phyloP scores from a whole-genome alignment of 441 rosid species.

The Bruguiera hainesii region DNA sequence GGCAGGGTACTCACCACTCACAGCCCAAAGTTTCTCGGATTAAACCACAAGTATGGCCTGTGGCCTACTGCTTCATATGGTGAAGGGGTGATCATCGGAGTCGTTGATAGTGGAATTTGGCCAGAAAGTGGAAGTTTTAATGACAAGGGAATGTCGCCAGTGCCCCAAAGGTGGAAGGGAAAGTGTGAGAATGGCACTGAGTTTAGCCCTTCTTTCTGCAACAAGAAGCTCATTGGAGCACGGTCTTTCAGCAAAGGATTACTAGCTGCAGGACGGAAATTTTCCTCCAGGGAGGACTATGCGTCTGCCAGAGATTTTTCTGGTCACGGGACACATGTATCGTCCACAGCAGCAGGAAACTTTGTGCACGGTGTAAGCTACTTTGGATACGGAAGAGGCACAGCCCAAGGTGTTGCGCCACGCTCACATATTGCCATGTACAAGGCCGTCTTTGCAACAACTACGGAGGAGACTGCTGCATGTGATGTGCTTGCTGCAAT shows the following conservation, averaged over 20 bases:
- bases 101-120: conserved; percentile 56
- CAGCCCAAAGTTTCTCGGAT: not conserved
- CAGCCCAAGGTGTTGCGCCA: not conserved
- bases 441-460: not conserved
- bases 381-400: conserved; percentile 1
- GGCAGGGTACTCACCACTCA: not conserved
- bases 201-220: conserved; percentile 35
- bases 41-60: not conserved
- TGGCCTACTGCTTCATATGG: not conserved
- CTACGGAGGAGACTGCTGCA: not conserved
- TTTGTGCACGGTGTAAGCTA: not conserved
- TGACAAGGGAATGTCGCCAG: conserved; percentile 47
- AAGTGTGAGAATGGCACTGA: conserved; percentile 39
- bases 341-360: not conserved
- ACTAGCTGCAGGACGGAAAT: conserved; percentile 19
- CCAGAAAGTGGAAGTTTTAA: conserved; percentile 58
- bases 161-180: conserved; percentile 58
- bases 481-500: conserved; percentile 50
- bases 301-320: not conserved
- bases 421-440: conserved; percentile 1
- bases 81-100: conserved; percentile 33
- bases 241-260: conserved; percentile 57
- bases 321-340: not conserved
- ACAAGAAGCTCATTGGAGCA: conserved; percentile 55
- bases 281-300: not conserved